These are phyloP conservation scores for Lactifluus hygrophoroides DNA, from an alignment of 768 basidiomycete genomes.

Conservation along the genomic window DNA sequence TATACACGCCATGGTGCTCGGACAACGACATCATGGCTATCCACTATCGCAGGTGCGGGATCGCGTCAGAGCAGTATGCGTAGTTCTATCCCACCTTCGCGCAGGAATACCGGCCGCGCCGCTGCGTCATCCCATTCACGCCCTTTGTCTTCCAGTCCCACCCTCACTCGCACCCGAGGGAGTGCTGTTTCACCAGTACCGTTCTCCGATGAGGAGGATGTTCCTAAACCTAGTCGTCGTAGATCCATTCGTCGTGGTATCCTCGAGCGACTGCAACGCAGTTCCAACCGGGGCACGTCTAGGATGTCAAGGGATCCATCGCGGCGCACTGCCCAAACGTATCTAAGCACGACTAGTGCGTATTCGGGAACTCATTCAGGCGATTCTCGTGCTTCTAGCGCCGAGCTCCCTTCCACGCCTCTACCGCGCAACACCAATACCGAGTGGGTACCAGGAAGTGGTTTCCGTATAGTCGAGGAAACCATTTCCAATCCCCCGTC, in stretches of 20 bases:
- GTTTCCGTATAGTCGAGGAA: constrained; percentile 38
- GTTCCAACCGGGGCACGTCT: constrained; percentile 25
- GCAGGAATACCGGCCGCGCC: neutral
- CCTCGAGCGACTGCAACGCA: constrained; percentile 31
- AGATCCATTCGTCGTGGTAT: constrained; percentile 46
- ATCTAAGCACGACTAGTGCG: constrained; percentile 14
- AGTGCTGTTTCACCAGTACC: neutral
- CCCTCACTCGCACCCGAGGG: constrained; percentile 7
- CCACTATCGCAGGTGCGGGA: neutral
- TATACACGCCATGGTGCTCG: constrained; percentile 14
- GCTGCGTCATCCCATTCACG: neutral
- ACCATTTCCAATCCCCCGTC: constrained; percentile 15
- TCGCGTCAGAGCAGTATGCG: neutral
- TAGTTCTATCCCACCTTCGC: neutral
- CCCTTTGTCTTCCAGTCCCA: neutral
- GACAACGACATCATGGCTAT: constrained; percentile 2
- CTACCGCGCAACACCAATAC: neutral
- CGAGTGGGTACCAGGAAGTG: constrained; percentile 25
- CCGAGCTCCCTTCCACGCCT: neutral
- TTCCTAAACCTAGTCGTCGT: constrained; percentile 39
- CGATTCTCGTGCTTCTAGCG: neutral
- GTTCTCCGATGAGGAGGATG: constrained; percentile 23
- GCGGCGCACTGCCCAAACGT: constrained; percentile 7
- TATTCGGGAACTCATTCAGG: constrained; percentile 12
- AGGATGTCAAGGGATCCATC: constrained; percentile 16